These are phyloP conservation scores for Wickerhamomyces kurtzmanii DNA, from an alignment of 805 yeast genomes.

Conservation along the genomic window DNA sequence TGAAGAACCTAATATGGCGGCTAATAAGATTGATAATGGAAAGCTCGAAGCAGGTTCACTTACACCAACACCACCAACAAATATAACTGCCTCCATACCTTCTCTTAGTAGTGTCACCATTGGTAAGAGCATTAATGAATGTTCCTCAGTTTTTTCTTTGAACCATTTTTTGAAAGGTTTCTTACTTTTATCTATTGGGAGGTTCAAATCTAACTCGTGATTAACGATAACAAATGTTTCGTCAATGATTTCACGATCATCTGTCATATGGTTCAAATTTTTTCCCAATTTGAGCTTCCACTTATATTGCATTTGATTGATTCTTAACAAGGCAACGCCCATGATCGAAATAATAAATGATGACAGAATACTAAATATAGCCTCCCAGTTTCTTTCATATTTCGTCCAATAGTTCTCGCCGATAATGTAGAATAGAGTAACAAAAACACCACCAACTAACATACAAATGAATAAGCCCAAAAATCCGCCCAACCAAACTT, in stretches of 20 bases:
- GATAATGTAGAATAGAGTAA: constrained; percentile 62
- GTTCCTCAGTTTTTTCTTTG: constrained; percentile 28
- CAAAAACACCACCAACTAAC: constrained; percentile 62
- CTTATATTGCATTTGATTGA: constrained; percentile 75
- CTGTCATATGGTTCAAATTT: constrained; percentile 36
- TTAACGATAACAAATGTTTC: constrained; percentile 9
- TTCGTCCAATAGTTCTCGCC: constrained; percentile 83
- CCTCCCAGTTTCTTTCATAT: constrained; percentile 89
- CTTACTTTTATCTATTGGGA: background rate
- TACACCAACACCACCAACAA: constrained; percentile 81
- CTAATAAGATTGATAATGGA: constrained; percentile 54
- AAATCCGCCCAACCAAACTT: constrained; percentile 79
- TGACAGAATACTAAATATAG: constrained; percentile 70
- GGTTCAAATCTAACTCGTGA: constrained; percentile 6
- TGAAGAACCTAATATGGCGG: constrained; percentile 47
- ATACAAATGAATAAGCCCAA: constrained; percentile 64
- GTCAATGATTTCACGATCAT: constrained; percentile 7
- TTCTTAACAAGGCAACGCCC: constrained; percentile 78
- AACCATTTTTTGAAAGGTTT: constrained; percentile 6
- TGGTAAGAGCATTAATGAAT: constrained; percentile 71
- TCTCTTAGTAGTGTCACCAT: constrained; percentile 81
- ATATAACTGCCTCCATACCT: constrained; percentile 88
- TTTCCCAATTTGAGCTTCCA: constrained; percentile 66
- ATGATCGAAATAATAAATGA: constrained; percentile 72
- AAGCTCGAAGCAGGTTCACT: constrained; percentile 58